Conservation (phyloP, 192 early-diverging fungal species). For the Linnemannia zychae region DNA sequence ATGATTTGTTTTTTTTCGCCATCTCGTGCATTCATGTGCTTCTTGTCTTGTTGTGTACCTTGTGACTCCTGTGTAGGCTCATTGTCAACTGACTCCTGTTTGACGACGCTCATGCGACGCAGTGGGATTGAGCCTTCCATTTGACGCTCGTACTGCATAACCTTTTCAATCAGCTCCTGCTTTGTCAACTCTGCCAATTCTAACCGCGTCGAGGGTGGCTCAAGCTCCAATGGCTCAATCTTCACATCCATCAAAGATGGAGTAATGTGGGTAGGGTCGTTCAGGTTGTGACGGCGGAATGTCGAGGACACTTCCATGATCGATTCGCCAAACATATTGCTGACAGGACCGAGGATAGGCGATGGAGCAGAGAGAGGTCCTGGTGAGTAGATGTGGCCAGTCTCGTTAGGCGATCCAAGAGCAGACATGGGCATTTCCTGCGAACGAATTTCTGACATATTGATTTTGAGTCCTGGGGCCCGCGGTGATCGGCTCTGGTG, state of each 20-base stretch:
- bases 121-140: slow-evolving; percentile 38
- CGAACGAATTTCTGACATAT: slow-evolving; percentile 36
- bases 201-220: slow-evolving; percentile 36
- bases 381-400: slow-evolving; percentile 24
- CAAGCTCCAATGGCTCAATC: slow-evolving; percentile 20
- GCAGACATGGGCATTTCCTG: slow-evolving; percentile 34
- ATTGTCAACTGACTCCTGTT: slow-evolving; percentile 18
- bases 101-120: slow-evolving; percentile 32
- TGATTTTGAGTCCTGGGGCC: slow-evolving; percentile 35
- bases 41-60: background rate
- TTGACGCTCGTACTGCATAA: slow-evolving; percentile 59
- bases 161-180: slow-evolving; percentile 59
- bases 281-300: slow-evolving; percentile 47
- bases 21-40: background rate
- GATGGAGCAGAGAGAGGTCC: slow-evolving; percentile 51
- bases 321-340: slow-evolving; percentile 16
- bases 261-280: slow-evolving; percentile 20
- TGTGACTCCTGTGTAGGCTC: slow-evolving; percentile 16
- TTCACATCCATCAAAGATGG: slow-evolving; percentile 19
- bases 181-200: slow-evolving; percentile 46
- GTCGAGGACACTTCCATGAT: slow-evolving; percentile 38
- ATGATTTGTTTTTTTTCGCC: background rate
- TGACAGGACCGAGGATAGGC: slow-evolving; percentile 25
- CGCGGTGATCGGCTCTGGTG: slow-evolving; percentile 47
- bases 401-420: slow-evolving; percentile 39